Evolutionary conservation across 2,329 filamentous ascomycete species (phyloP).

Genomic region (Colletotrichum nymphaeae): DNA sequence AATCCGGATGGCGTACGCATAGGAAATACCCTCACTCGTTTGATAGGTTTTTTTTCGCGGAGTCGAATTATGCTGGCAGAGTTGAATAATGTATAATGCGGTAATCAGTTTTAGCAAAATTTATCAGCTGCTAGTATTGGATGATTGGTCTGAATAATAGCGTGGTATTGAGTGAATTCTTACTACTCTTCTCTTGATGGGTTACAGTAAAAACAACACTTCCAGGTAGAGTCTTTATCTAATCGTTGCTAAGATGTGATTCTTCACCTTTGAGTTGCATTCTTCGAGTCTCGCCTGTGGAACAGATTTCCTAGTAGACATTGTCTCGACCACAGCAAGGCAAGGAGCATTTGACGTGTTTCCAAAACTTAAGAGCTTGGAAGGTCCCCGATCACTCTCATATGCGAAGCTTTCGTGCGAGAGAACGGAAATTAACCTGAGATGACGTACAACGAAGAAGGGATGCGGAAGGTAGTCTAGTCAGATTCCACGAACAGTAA

Average conservation of each 20-base stretch:
- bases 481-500: too few relatives aligned
- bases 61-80: background rate
- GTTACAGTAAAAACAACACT: background rate
- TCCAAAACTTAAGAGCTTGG: too few relatives aligned
- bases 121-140: background rate
- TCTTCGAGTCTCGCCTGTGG: background rate
- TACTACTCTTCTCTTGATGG: background rate
- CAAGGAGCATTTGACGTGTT: background rate
- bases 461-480: too few relatives aligned
- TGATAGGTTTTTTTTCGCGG: background rate
- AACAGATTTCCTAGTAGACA: too few relatives aligned
- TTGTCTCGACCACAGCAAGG: too few relatives aligned
- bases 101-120: background rate
- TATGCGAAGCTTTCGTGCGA: too few relatives aligned
- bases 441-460: too few relatives aligned
- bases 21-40: constrained; percentile 25
- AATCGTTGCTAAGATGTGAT: background rate
- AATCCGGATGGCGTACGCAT: background rate
- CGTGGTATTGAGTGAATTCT: too few relatives aligned
- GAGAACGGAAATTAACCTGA: too few relatives aligned
- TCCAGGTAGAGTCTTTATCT: background rate
- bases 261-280: background rate
- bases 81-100: background rate
- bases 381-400: too few relatives aligned
- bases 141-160: background rate